Conservation (phyloP, 2,329 filamentous ascomycete species). For the Cercospora brassicicola region DNA sequence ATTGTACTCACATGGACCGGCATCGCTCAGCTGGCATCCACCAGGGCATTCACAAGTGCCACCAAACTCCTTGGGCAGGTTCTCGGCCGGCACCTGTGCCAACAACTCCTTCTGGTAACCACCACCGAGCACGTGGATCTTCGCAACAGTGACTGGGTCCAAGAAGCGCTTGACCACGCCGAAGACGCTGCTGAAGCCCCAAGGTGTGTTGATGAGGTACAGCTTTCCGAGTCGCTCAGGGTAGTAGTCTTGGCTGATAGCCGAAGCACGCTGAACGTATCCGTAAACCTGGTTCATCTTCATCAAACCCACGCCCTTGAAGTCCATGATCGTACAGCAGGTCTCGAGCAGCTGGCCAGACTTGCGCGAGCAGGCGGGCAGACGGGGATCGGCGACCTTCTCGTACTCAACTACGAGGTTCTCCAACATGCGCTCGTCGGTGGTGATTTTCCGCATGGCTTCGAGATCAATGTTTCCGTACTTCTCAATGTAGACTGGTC, state of each 20-base stretch:
- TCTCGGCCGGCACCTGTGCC: constrained; percentile 81
- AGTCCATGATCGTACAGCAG: constrained; percentile 96
- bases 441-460: constrained; percentile 91
- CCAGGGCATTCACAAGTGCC: constrained; percentile 78
- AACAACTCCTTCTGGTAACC: constrained; percentile 83
- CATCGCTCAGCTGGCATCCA: constrained; percentile 83
- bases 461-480: constrained; percentile 88
- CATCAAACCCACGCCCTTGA: constrained; percentile 85
- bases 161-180: constrained; percentile 87
- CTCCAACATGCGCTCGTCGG: constrained; percentile 86
- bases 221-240: constrained; percentile 93
- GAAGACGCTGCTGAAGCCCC: constrained; percentile 89
- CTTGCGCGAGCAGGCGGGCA: constrained; percentile 94
- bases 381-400: constrained; percentile 85
- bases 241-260: constrained; percentile 98
- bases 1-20: constrained; percentile 69
- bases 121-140: constrained; percentile 86
- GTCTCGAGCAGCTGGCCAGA: constrained; percentile 88
- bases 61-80: constrained; percentile 82
- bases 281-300: constrained; percentile 82
- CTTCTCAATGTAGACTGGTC: constrained; percentile 95
- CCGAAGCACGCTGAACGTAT: constrained; percentile 81
- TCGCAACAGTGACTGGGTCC: constrained; percentile 92
- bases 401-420: constrained; percentile 98
- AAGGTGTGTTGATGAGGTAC: constrained; percentile 97